phyloP scores from a whole-genome alignment of 75 land plant species.

The Sequoiadendron giganteum region DNA sequence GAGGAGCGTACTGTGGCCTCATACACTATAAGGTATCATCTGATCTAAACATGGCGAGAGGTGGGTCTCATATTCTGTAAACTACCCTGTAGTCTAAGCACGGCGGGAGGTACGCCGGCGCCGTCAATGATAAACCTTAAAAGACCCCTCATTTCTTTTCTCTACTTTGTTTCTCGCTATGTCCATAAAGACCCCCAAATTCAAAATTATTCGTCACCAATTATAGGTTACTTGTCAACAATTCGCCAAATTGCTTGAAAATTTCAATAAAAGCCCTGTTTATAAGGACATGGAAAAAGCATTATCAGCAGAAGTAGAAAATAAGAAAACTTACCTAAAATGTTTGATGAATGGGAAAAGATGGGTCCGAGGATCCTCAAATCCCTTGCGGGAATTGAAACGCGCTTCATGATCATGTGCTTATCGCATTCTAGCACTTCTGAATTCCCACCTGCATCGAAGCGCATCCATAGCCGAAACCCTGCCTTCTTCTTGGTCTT shows the following conservation, averaged over 20 bases:
- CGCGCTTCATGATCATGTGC: conserved; percentile 59
- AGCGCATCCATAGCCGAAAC: conserved; percentile 78
- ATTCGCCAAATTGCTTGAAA: not conserved
- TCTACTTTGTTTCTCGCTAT: not conserved
- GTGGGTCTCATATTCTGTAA: not conserved
- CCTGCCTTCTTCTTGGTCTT: conserved; percentile 71
- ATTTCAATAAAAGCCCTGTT: not conserved
- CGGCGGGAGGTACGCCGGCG: not conserved
- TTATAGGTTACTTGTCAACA: not conserved
- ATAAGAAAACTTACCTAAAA: conserved; percentile 54
- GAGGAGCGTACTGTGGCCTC: too few relatives aligned
- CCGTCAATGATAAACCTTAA: not conserved
- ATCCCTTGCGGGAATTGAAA: conserved; percentile 82
- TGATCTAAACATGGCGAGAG: not conserved
- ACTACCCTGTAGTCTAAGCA: not conserved
- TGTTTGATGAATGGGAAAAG: conserved; percentile 94
- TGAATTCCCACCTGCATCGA: conserved; percentile 59
- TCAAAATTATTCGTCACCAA: not conserved
- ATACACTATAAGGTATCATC: not conserved
- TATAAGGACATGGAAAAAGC: not conserved
- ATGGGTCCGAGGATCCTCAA: conserved; percentile 92
- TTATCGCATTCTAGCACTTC: conserved; percentile 84
- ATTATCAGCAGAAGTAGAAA: not conserved
- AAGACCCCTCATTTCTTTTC: not conserved
- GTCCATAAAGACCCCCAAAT: not conserved